phyloP scores from a whole-genome alignment of 805 yeast genomes.

The Starmerella apicola region DNA sequence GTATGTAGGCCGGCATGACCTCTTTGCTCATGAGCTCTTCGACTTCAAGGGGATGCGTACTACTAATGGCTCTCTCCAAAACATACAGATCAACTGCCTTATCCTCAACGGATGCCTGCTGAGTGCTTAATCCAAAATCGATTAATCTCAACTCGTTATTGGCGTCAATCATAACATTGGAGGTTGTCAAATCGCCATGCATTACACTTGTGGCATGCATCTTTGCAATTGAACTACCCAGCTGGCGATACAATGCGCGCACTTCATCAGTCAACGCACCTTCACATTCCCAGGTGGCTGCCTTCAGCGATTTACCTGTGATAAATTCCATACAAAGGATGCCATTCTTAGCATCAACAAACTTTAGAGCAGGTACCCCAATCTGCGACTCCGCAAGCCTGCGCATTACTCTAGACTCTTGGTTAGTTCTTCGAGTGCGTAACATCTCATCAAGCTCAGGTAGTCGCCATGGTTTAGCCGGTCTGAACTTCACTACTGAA shows the following conservation, averaged over 20 bases:
- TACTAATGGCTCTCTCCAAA: conserved; percentile 75
- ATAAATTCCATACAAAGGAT: conserved; percentile 79
- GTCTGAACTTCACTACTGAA: conserved; percentile 66
- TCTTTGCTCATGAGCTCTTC: conserved; percentile 55
- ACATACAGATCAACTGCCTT: conserved; percentile 97
- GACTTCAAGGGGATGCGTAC: conserved; percentile 77
- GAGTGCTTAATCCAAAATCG: conserved; percentile 83
- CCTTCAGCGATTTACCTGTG: conserved; percentile 36
- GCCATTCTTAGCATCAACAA: conserved; percentile 67
- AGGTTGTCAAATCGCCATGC: conserved; percentile 90
- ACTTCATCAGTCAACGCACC: conserved; percentile 1
- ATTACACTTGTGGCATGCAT: conserved; percentile 67
- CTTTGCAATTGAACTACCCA: conserved; percentile 45
- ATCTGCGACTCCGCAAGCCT: conserved; percentile 42
- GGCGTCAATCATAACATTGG: conserved; percentile 49
- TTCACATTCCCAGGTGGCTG: conserved; percentile 27
- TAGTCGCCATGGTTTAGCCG: conserved; percentile 83
- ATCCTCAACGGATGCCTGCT: conserved; percentile 53
- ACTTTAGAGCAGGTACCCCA: conserved; percentile 58
- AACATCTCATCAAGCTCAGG: conserved; percentile 63
- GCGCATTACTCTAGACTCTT: conserved; percentile 69
- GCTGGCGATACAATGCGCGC: conserved; percentile 9
- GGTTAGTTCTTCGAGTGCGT: conserved; percentile 67
- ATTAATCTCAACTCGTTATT: conserved; percentile 42
- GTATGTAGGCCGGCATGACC: conserved; percentile 43